Percentiles rank a stretch among this genome's conserved stretches.
Evolutionary conservation across 2,329 filamentous ascomycete genomes (phyloP).

Genomic region (Exophiala oligosperma): DNA sequence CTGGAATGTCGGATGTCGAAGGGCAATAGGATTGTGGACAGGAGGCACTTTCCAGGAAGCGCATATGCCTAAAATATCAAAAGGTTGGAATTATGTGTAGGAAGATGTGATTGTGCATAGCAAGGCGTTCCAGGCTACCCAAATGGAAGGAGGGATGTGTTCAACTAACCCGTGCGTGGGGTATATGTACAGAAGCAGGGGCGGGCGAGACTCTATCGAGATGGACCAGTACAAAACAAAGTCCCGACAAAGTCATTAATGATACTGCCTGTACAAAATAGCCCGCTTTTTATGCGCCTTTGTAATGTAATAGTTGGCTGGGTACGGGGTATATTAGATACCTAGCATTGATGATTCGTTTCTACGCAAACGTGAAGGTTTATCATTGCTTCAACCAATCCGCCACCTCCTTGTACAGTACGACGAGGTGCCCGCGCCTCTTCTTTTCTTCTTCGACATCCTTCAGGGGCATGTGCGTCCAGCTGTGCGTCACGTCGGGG

Average conservation of each 20-base stretch:
- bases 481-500: conserved; percentile 18
- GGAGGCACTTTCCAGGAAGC: neutral
- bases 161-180: neutral
- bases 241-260: neutral
- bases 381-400: conserved; percentile 12
- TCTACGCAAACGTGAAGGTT: too few relatives aligned
- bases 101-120: conserved; percentile 18
- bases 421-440: conserved; percentile 8
- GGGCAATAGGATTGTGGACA: neutral
- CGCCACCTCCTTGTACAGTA: conserved; percentile 18
- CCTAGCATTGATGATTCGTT: too few relatives aligned
- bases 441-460: conserved; percentile 12
- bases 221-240: too few relatives aligned
- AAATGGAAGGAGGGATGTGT: neutral
- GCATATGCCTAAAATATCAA: neutral
- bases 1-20: neutral
- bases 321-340: too few relatives aligned
- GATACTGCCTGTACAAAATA: neutral
- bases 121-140: conserved; percentile 21
- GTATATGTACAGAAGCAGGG: neutral
- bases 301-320: too few relatives aligned
- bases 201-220: neutral
- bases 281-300: too few relatives aligned
- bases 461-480: conserved; percentile 19
- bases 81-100: neutral